Evolutionary conservation across 371 early-diverging fungal species (phyloP).

Genomic region (Mucor lusitanicus): DNA sequence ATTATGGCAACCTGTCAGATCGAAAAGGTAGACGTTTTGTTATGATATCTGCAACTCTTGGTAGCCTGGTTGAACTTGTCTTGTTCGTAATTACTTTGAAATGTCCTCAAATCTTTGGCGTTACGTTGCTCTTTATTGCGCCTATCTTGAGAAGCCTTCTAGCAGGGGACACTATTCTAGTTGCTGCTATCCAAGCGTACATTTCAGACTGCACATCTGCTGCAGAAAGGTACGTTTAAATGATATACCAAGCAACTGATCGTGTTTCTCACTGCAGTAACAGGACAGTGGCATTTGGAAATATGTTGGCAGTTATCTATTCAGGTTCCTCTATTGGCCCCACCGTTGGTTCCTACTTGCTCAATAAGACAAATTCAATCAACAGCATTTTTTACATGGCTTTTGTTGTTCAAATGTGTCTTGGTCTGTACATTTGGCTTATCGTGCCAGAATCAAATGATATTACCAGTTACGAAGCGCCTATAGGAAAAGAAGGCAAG

Average conservation of each 20-base stretch:
- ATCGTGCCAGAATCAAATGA: slow-evolving; percentile 53
- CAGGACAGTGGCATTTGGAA: slow-evolving; percentile 36
- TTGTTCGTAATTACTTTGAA: slow-evolving; percentile 25
- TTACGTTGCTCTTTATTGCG: slow-evolving; percentile 33
- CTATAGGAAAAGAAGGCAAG: neutral
- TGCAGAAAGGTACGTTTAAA: slow-evolving; percentile 16
- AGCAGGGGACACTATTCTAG: slow-evolving; percentile 34
- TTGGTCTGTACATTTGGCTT: neutral
- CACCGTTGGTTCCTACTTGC: slow-evolving; percentile 6
- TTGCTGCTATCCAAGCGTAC: slow-evolving; percentile 42
- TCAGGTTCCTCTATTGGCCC: slow-evolving; percentile 36
- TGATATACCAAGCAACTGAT: neutral
- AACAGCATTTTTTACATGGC: slow-evolving; percentile 38
- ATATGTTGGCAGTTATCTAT: slow-evolving; percentile 31
- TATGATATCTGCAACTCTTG: slow-evolving; percentile 27
- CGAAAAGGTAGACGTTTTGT: slow-evolving; percentile 31
- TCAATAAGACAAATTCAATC: slow-evolving; percentile 27
- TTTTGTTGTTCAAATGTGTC: neutral
- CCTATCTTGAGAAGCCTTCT: slow-evolving; percentile 38
- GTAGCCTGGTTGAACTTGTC: slow-evolving; percentile 22
- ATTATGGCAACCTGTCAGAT: slow-evolving; percentile 44
- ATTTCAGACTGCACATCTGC: slow-evolving; percentile 43
- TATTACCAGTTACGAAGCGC: neutral
- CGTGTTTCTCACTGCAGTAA: too few relatives aligned
- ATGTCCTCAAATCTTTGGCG: slow-evolving; percentile 26